phyloP scores from a whole-genome alignment of 2,329 filamentous ascomycete species.

The Xylariaceae sp. region DNA sequence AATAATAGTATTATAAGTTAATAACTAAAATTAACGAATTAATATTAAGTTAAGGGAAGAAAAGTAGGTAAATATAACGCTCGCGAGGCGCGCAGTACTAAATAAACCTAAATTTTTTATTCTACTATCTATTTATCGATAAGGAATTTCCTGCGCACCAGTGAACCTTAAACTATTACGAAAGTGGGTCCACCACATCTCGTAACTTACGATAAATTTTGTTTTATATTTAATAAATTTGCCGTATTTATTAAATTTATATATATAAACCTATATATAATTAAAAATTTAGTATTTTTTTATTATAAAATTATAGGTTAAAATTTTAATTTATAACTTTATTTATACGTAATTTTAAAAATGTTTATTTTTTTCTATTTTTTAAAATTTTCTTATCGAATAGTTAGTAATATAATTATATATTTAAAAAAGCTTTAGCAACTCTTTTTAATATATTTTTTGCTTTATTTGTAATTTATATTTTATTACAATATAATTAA shows the following conservation, averaged over 20 bases:
- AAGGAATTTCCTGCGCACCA: too few species aligned
- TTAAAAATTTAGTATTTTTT: neutral
- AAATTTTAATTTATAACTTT: neutral
- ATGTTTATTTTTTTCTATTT: neutral
- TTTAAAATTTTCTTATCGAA: neutral
- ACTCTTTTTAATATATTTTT: neutral
- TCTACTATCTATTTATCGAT: too few species aligned
- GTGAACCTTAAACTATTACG: too few species aligned
- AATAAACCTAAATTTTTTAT: too few species aligned
- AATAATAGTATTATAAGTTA: too few species aligned
- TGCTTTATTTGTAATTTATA: too few species aligned
- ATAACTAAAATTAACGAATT: too few species aligned
- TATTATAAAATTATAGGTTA: neutral
- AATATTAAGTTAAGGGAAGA: too few species aligned
- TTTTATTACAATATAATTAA: neutral
- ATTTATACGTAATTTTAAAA: neutral
- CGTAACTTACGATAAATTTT: neutral
- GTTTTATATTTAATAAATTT: neutral
- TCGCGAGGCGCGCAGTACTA: too few species aligned
- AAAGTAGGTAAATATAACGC: too few species aligned
- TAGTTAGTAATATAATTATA: neutral
- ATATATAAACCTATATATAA: neutral
- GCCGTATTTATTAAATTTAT: neutral
- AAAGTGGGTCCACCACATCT: too few species aligned
- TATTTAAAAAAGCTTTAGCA: neutral